A percentile compares a stretch with the other conserved stretches of the same genome.
Evolutionary conservation across 148 eudicot species (phyloP).

Genomic region (Arctostaphylos glauca): DNA sequence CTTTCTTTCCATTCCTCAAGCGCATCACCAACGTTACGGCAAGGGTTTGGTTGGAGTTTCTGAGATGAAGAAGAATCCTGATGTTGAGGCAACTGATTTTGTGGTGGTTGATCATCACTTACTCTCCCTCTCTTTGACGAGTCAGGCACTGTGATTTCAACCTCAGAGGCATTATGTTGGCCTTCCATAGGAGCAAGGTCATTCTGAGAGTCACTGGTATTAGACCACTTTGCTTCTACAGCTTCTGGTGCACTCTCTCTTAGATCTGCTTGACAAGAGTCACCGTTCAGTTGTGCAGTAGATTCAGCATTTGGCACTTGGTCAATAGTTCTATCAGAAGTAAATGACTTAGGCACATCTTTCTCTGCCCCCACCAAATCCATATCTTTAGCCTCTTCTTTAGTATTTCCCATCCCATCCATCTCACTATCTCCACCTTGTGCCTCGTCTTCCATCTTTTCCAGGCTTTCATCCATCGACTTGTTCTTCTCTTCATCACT

Average conservation of each 20-base stretch:
- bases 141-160: constrained; percentile 53
- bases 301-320: constrained; percentile 40
- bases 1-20: constrained; percentile 96
- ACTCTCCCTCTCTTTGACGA: constrained; percentile 52
- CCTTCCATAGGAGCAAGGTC: constrained; percentile 60
- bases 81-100: constrained; percentile 44
- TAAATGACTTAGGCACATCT: constrained; percentile 34
- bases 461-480: constrained; percentile 39
- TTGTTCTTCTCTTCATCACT: constrained; percentile 36
- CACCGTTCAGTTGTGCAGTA: constrained; percentile 40
- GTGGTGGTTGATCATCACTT: constrained; percentile 43
- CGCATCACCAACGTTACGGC: constrained; percentile 80
- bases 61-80: constrained; percentile 44
- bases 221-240: constrained; percentile 56
- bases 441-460: constrained; percentile 41
- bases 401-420: constrained; percentile 28
- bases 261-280: constrained; percentile 32
- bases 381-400: constrained; percentile 36
- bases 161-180: constrained; percentile 43
- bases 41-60: constrained; percentile 79
- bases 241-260: constrained; percentile 45
- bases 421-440: constrained; percentile 38
- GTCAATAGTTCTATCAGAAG: constrained; percentile 29
- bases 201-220: constrained; percentile 40
- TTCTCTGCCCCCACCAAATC: constrained; percentile 38